Conservation (phyloP, 1,284 basidiomycete genomes). For the Caloboletus firmus region DNA sequence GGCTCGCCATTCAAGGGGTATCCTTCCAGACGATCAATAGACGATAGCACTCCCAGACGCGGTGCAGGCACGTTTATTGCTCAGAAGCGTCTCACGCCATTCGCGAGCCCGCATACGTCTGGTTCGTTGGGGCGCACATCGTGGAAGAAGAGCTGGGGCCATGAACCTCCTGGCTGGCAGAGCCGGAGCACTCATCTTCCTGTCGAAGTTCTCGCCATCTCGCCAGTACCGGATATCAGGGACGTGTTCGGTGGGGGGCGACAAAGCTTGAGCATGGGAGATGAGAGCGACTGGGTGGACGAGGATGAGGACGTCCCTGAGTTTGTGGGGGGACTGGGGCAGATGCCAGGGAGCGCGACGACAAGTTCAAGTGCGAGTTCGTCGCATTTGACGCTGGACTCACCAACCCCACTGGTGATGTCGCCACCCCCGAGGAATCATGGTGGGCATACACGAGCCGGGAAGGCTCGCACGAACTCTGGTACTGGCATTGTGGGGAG, state of each 20-base stretch:
- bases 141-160: constrained; percentile 85
- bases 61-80: constrained; percentile 63
- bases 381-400: constrained; percentile 29
- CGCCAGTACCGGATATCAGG: constrained; percentile 60
- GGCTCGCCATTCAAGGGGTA: constrained; percentile 51
- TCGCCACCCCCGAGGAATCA: constrained; percentile 45
- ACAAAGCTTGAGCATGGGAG: constrained; percentile 58
- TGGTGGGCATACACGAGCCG: constrained; percentile 21
- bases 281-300: constrained; percentile 83
- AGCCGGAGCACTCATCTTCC: constrained; percentile 66
- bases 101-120: constrained; percentile 49
- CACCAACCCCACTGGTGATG: constrained; percentile 36
- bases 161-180: constrained; percentile 82
- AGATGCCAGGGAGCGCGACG: constrained; percentile 50
- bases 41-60: constrained; percentile 49
- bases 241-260: constrained; percentile 71
- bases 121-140: constrained; percentile 64
- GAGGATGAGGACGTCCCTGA: constrained; percentile 75
- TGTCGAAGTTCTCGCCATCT: constrained; percentile 69
- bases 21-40: constrained; percentile 42
- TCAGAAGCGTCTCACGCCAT: constrained; percentile 70
- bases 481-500: constrained; percentile 23
- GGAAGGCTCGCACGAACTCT: constrained; percentile 27
- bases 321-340: constrained; percentile 78
- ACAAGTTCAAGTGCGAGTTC: constrained; percentile 27